These are phyloP conservation scores for Cryptococcus sp. DNA, from an alignment of 1,284 basidiomycete species.

Conservation along the genomic window DNA sequence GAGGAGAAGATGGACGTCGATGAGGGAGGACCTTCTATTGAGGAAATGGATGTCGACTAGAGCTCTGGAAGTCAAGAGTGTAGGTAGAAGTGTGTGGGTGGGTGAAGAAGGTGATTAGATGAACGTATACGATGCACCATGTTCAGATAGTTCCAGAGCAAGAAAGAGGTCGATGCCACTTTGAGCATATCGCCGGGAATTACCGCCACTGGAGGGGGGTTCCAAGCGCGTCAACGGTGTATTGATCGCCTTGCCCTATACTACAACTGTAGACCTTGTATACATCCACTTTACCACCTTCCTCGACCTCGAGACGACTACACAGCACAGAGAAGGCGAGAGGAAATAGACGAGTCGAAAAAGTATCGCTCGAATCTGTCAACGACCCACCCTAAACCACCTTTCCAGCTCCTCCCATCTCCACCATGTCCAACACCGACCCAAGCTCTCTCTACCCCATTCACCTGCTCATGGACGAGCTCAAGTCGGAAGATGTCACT, in stretches of 20 bases:
- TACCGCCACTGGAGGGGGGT: conserved; percentile 1
- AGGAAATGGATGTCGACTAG: conserved; percentile 9
- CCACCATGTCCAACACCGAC: conserved; percentile 25
- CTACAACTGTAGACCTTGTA: no score
- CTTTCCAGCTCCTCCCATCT: no score
- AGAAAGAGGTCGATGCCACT: not conserved
- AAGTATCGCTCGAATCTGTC: no score
- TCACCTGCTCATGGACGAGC: conserved; percentile 57
- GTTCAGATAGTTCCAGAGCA: not conserved
- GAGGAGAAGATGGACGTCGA: conserved; percentile 70
- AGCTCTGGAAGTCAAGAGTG: not conserved
- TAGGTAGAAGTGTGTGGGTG: not conserved
- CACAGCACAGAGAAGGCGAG: no score
- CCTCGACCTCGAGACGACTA: no score
- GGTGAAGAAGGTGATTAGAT: no score
- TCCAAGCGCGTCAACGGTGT: no score
- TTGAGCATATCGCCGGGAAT: conserved; percentile 4
- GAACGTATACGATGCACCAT: not conserved
- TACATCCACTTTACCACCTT: no score
- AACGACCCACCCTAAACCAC: no score
- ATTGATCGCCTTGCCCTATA: no score
- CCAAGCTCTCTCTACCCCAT: conserved; percentile 42
- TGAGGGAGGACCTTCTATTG: conserved; percentile 25
- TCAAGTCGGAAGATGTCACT: conserved; percentile 87
- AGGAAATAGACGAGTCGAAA: no score